These are phyloP conservation scores for Talaromyces proteolyticus DNA, from an alignment of 495 filamentous ascomycete genomes.

Conservation along the genomic window DNA sequence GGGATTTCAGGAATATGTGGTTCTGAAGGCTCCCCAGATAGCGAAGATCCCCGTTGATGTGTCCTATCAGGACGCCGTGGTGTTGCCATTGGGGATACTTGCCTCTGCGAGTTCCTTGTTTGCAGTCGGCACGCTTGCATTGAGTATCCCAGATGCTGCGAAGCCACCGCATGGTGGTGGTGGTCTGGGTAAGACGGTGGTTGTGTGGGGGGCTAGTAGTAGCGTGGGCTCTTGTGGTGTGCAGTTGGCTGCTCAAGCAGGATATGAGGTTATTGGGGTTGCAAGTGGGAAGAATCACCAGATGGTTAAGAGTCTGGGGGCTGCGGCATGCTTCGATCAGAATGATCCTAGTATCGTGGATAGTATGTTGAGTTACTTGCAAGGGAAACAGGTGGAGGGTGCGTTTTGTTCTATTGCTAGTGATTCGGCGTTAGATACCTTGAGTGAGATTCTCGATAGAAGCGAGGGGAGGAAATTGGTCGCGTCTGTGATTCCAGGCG, in stretches of 20 bases:
- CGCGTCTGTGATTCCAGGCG: not conserved
- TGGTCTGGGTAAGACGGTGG: not conserved
- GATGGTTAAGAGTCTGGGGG: conserved; percentile 46
- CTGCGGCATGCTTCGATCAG: conserved; percentile 52
- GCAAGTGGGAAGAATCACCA: conserved; percentile 48
- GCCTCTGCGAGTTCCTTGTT: conserved; percentile 2
- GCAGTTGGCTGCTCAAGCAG: conserved; percentile 39
- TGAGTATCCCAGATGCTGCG: not conserved
- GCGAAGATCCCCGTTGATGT: conserved; percentile 16
- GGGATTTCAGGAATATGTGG: conserved; percentile 35
- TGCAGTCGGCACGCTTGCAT: not conserved
- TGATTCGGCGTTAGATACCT: not conserved
- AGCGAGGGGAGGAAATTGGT: not conserved
- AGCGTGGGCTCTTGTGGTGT: not conserved
- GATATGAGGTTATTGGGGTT: conserved; percentile 52
- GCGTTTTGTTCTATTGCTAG: not conserved
- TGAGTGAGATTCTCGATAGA: not conserved
- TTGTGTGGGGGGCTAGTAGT: conserved; percentile 3
- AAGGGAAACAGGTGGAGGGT: not conserved
- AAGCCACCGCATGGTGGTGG: no score
- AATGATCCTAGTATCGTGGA: conserved; percentile 23
- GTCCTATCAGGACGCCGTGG: conserved; percentile 30
- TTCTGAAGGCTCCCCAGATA: conserved; percentile 17
- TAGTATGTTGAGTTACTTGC: conserved; percentile 13
- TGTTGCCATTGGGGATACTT: conserved; percentile 32